Evolutionary conservation across 192 early-diverging fungal genomes (phyloP).

Genomic region (Coemansia sp.): DNA sequence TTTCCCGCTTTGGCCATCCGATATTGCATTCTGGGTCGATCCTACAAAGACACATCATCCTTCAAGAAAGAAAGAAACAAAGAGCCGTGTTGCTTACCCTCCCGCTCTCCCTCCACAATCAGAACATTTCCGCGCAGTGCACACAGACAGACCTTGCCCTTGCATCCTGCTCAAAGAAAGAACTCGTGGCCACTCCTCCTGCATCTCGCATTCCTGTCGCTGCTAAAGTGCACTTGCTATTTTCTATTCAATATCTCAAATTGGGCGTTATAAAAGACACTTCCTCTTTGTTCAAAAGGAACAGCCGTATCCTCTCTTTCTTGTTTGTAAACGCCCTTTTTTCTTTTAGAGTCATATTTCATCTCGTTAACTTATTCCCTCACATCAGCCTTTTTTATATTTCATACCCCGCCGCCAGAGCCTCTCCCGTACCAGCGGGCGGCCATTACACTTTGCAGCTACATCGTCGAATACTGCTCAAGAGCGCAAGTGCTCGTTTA

Average conservation of each 20-base stretch:
- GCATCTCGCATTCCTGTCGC: slow-evolving; percentile 29
- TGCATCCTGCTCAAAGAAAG: slow-evolving; percentile 18
- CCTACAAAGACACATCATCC: slow-evolving; percentile 2
- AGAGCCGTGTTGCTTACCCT: slow-evolving; percentile 7
- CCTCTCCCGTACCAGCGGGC: no score
- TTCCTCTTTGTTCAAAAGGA: slow-evolving; percentile 3
- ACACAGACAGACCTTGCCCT: slow-evolving; percentile 25
- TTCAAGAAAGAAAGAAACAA: background rate
- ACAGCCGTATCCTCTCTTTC: background rate
- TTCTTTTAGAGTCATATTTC: background rate
- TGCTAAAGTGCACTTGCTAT: slow-evolving; percentile 15
- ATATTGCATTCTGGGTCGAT: background rate
- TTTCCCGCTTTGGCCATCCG: no score
- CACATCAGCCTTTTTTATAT: background rate
- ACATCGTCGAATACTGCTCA: background rate
- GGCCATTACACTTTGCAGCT: background rate
- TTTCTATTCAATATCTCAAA: slow-evolving; percentile 3
- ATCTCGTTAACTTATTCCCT: background rate
- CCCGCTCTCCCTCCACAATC: slow-evolving; percentile 9
- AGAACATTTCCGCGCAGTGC: slow-evolving; percentile 9
- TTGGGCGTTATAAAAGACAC: background rate
- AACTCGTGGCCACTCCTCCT: slow-evolving; percentile 30
- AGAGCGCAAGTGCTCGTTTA: background rate
- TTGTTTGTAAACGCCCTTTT: background rate
- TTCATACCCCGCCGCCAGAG: background rate